Evolutionary conservation across 73 alveolate genomes (phyloP).

Genomic region (Paraurostyla sp.): DNA sequence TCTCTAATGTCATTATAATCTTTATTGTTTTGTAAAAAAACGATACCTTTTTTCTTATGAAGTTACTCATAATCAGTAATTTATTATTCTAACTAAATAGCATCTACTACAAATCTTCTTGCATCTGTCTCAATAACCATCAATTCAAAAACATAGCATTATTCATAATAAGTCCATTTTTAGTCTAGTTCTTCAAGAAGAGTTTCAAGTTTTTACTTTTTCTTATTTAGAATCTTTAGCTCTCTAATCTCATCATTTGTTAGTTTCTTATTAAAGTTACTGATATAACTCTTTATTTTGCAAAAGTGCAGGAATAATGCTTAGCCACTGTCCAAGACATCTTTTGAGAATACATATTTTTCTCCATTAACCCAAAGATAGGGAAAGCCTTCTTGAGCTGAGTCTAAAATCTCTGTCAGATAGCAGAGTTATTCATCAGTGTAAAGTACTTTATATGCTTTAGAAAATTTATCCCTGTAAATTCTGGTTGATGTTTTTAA

Average conservation of each 20-base stretch:
- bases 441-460: constrained; percentile 91
- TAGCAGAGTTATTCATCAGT: constrained; percentile 89
- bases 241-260: constrained; percentile 1
- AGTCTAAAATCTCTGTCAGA: constrained; percentile 93
- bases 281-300: constrained; percentile 53
- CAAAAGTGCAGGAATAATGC: constrained; percentile 84
- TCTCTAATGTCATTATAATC: constrained; percentile 77
- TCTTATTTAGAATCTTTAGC: not conserved
- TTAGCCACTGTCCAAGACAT: constrained; percentile 91
- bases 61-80: constrained; percentile 83
- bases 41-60: constrained; percentile 88
- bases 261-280: constrained; percentile 1
- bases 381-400: constrained; percentile 97
- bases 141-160: constrained; percentile 91
- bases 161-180: constrained; percentile 54
- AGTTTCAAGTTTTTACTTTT: constrained; percentile 19
- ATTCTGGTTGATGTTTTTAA: constrained; percentile 74
- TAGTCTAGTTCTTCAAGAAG: constrained; percentile 28
- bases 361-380: constrained; percentile 94
- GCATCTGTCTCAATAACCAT: constrained; percentile 95
- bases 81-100: constrained; percentile 88
- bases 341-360: constrained; percentile 91
- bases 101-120: constrained; percentile 86
- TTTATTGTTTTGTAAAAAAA: constrained; percentile 74
- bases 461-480: constrained; percentile 90